Conservation (phyloP, 2,329 filamentous ascomycete species). For the Fusarium sp. region DNA sequence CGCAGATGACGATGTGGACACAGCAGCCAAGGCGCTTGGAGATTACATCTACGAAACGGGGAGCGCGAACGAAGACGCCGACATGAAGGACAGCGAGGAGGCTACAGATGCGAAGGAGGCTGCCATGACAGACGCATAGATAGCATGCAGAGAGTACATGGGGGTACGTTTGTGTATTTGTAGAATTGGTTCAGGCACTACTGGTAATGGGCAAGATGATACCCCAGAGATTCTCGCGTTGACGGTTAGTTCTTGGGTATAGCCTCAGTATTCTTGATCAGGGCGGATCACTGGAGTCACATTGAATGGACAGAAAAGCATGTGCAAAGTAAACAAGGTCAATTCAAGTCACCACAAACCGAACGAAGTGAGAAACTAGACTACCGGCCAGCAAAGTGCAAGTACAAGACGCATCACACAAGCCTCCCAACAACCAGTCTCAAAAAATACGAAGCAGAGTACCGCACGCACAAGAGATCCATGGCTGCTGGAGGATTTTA, state of each 20-base stretch:
- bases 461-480: not conserved
- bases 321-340: not conserved
- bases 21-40: slow-evolving; percentile 36
- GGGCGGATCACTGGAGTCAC: not conserved
- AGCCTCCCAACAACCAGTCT: not conserved
- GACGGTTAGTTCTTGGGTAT: not conserved
- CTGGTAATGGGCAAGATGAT: slow-evolving; percentile 28
- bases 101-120: slow-evolving; percentile 22
- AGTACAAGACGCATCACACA: slow-evolving; percentile 8
- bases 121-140: slow-evolving; percentile 31
- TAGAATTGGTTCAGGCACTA: slow-evolving; percentile 10
- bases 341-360: slow-evolving; percentile 32
- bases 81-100: slow-evolving; percentile 33
- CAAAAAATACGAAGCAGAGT: not conserved
- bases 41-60: slow-evolving; percentile 44
- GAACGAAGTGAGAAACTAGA: slow-evolving; percentile 26
- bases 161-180: slow-evolving; percentile 6
- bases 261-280: not conserved
- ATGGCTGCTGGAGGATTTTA: slow-evolving; percentile 30
- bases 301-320: not conserved
- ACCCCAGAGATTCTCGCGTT: slow-evolving; percentile 13
- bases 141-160: not conserved
- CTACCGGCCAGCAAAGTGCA: slow-evolving; percentile 6
- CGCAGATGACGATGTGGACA: slow-evolving; percentile 40
- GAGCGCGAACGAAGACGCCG: slow-evolving; percentile 26